Base-by-base conservation (phyloP, 2,329 filamentous ascomycete species). In the Colletotrichum echinochloae region DNA sequence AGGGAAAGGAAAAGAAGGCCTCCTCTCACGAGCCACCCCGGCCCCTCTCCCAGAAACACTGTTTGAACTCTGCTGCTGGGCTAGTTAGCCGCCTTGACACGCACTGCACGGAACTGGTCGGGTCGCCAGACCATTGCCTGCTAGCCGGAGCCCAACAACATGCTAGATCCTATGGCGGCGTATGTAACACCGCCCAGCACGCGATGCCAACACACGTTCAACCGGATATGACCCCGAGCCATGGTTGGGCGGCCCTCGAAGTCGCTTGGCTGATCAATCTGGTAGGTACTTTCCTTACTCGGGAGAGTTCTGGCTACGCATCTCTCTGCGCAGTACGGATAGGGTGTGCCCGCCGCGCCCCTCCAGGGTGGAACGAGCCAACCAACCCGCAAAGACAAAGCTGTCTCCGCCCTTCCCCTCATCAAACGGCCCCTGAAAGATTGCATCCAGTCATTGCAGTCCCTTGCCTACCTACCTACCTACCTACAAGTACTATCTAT, bases 41-140 rank as follows among this genome's bases (percentile, higher is more conserved):
- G 33, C 57, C 60, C 49, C 39, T 44, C 48, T 33, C 39, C 30
- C n/a, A 65, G 61, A 65, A 69, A 69, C 48, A 66, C 66, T 39
- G 62, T 66, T 60, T 70, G 56, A 41, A 61, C 62, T 70, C 33
- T 44, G 26, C 49, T 35, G 48, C 49, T 49, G 62, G 66, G 49
- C 64, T 44, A 20, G 18, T 7, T 66, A 16, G 23, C 33, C 33
- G 46, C 60, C 33, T 41, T 35, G 44, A 23, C n/a, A 26, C n/a
- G n/a, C n/a, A n/a, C n/a, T n/a, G n/a, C n/a, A n/a, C 52, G 28
- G 18, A 35, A 18, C 41, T 12, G 8, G 41, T n/a, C 20, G 20
- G 8, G 4, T 1, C 54, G 7, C 12, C 30, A 35, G 14, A 30
- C 57, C 49, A 66, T 18, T 59, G 49, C 23, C 28, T 55, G 39